Conservation (phyloP, 225 moss, liverwort and hornwort genomes). For the Antitrichia curtipendula region DNA sequence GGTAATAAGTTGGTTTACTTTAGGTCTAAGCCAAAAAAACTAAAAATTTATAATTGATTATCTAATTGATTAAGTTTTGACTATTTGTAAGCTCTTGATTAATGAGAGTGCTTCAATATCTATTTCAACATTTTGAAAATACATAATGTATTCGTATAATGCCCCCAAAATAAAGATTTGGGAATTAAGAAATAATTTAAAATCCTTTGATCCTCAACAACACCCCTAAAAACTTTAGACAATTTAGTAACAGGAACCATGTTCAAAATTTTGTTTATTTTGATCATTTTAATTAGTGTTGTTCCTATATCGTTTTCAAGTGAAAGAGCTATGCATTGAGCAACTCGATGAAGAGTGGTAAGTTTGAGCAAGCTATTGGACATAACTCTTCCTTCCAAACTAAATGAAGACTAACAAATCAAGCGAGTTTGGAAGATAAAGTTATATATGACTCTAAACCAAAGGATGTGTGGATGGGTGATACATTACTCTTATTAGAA, state of each 20-base stretch:
- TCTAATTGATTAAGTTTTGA: background rate
- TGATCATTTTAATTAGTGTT: background rate
- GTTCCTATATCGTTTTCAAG: rapidly evolving
- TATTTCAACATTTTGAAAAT: background rate
- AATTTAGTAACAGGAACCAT: background rate
- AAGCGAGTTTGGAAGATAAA: rapidly evolving
- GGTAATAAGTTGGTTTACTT: background rate
- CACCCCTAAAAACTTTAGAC: background rate
- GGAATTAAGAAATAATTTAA: background rate
- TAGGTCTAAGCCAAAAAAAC: background rate
- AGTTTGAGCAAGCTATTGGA: rapidly evolving
- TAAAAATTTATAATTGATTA: background rate
- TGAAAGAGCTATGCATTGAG: background rate
- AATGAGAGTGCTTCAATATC: background rate
- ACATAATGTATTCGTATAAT: background rate
- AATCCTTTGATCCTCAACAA: background rate
- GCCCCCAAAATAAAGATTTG: background rate
- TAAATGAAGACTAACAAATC: background rate
- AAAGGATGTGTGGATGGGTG: background rate
- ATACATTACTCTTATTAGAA: background rate
- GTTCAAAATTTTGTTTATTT: background rate
- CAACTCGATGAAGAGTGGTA: rapidly evolving
- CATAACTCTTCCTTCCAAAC: background rate
- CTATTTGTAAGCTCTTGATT: background rate
- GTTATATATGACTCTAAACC: background rate